phyloP scores from a whole-genome alignment of 169 alveolate genomes.

The Plasmodium ovale region DNA sequence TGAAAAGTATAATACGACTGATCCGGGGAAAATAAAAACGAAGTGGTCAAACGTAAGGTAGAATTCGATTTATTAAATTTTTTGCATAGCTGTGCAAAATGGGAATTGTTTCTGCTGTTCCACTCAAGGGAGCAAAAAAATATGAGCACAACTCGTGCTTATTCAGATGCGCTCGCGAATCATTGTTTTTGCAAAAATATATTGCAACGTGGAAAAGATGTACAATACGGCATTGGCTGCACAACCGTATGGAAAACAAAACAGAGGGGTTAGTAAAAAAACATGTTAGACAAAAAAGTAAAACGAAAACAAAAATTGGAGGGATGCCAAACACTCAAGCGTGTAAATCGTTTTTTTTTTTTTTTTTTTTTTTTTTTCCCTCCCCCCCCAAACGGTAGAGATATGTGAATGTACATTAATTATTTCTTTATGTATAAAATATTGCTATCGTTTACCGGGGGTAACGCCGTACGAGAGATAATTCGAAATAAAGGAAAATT shows the following conservation, averaged over 20 bases:
- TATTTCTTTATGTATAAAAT: not conserved
- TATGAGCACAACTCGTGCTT: too few species aligned
- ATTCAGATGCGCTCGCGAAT: too few species aligned
- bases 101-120: too few species aligned
- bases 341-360: too few species aligned
- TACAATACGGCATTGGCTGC: not conserved
- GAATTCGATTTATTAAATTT: not conserved
- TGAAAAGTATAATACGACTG: conserved; percentile 15
- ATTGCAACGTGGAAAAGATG: not conserved
- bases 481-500: conserved; percentile 55
- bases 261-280: not conserved
- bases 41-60: conserved; percentile 50
- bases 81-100: not conserved
- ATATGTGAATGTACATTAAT: too few species aligned
- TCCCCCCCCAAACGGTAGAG: too few species aligned
- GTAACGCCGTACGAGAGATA: conserved; percentile 61
- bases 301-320: not conserved
- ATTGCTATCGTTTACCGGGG: conserved; percentile 13
- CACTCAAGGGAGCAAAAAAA: too few species aligned
- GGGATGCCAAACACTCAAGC: too few species aligned
- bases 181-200: too few species aligned
- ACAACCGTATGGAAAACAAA: too few species aligned
- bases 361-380: too few species aligned
- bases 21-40: conserved; percentile 39
- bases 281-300: not conserved